phyloP scores from a whole-genome alignment of 2,329 filamentous ascomycete genomes.

The Cladosporium velox region DNA sequence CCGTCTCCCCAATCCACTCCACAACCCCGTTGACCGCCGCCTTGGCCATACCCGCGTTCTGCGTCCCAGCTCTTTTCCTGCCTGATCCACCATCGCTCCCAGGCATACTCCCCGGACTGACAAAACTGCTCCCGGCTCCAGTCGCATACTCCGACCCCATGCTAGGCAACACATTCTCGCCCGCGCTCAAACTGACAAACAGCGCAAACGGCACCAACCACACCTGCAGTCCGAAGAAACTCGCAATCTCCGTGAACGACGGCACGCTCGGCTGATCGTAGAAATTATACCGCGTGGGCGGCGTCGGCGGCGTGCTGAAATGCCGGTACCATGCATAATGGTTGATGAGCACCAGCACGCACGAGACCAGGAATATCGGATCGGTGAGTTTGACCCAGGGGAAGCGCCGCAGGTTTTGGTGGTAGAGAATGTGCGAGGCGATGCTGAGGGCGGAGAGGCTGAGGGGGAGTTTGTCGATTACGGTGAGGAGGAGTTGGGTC shows the following conservation, averaged over 20 bases:
- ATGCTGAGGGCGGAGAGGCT: slow-evolving; percentile 73
- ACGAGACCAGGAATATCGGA: slow-evolving; percentile 82
- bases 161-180: slow-evolving; percentile 90
- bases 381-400: slow-evolving; percentile 82
- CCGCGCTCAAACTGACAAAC: slow-evolving; percentile 90
- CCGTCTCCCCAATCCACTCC: slow-evolving; percentile 66
- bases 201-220: slow-evolving; percentile 95
- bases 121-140: slow-evolving; percentile 55
- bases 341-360: slow-evolving; percentile 80
- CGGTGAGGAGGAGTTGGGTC: slow-evolving; percentile 71
- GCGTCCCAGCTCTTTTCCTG: slow-evolving; percentile 55
- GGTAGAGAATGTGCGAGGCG: slow-evolving; percentile 78
- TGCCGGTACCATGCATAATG: slow-evolving; percentile 96
- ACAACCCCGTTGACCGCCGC: slow-evolving; percentile 60
- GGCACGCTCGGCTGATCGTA: slow-evolving; percentile 58
- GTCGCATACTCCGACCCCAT: slow-evolving; percentile 78
- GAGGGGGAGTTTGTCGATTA: slow-evolving; percentile 85
- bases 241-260: slow-evolving; percentile 89
- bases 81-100: slow-evolving; percentile 43
- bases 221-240: slow-evolving; percentile 93
- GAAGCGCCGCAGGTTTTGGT: slow-evolving; percentile 78
- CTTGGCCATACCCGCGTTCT: slow-evolving; percentile 57
- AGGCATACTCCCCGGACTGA: slow-evolving; percentile 48
- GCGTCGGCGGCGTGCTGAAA: slow-evolving; percentile 65
- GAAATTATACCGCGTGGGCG: slow-evolving; percentile 54